phyloP scores from a whole-genome alignment of 2,329 filamentous ascomycete genomes.

The Penicillium frequentans region DNA sequence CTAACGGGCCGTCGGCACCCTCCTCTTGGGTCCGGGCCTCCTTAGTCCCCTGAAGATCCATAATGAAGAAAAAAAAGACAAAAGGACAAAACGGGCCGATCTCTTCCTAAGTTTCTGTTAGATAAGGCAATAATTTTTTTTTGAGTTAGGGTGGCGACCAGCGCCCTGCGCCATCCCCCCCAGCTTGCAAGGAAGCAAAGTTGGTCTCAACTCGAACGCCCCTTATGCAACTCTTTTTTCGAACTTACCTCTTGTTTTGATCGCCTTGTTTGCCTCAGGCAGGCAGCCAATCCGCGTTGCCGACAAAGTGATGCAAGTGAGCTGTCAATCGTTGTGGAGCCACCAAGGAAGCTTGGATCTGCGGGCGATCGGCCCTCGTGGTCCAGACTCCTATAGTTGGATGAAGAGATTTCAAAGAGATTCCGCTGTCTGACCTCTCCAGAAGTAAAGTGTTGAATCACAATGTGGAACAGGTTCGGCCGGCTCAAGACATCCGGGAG shows the following conservation, averaged over 20 bases:
- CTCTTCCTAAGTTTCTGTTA: slow-evolving; percentile 9
- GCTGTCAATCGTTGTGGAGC: slow-evolving; percentile 28
- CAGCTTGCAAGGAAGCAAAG: neutral
- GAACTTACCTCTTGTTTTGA: slow-evolving; percentile 13
- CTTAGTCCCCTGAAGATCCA: slow-evolving; percentile 45
- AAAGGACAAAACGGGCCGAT: neutral
- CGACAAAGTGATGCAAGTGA: slow-evolving; percentile 28
- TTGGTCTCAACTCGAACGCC: neutral
- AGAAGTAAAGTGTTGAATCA: neutral
- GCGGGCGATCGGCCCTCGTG: slow-evolving; percentile 24
- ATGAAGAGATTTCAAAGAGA: neutral
- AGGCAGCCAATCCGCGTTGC: slow-evolving; percentile 27
- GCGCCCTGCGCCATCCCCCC: slow-evolving; percentile 8
- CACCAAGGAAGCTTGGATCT: slow-evolving; percentile 21
- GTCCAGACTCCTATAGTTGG: slow-evolving; percentile 11
- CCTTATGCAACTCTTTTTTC: slow-evolving; percentile 3
- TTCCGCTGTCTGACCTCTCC: neutral
- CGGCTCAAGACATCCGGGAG: neutral
- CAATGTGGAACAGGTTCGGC: neutral
- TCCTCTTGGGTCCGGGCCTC: slow-evolving; percentile 42
- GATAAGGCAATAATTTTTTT: slow-evolving; percentile 10
- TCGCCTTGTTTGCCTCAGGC: slow-evolving; percentile 26
- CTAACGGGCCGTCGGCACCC: slow-evolving; percentile 34
- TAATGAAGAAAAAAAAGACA: slow-evolving; percentile 15
- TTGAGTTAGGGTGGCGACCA: slow-evolving; percentile 1